Evolutionary conservation across 257 asterid species (phyloP), one percentile per base, ranked within the genome.

Genomic region (Orobanche coerulescens): DNA sequence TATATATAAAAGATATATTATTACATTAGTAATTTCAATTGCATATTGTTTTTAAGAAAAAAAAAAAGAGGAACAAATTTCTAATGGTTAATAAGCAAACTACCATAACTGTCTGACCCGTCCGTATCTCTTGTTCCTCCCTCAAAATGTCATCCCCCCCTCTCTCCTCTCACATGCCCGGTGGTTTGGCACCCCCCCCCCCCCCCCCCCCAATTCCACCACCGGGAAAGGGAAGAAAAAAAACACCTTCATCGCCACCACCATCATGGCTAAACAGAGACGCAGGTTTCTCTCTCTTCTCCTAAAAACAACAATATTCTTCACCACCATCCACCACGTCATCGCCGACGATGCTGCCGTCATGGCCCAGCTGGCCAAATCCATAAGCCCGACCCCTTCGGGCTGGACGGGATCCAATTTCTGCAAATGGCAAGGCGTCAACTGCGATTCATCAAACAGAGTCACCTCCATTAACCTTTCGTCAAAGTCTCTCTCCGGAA

Each of bases 381-480:
- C 91, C 33, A 51, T 88, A 51, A 10, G 3, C 73, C 81, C 85
- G 0, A 13, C 81, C 61, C 95, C 90, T 0, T 1, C 69, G 0
- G 75, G 80, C 5, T 91, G 98, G 98, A 23, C 71, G 0, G 90
- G 82, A 9, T 13, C 78, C 62, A 39, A 76, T 50, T 82, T 74
- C 65, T 88, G 98, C 80, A 68, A 76, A 72, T 92, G 98, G 97
- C 19, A 64, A 0, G 90, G 91, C 59, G 65, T 92, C 7, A 20
- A 54, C n/a, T 92, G 98, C 34, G 83, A 83, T 58, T 20, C 73
- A 1, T 65, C 86, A 0, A 71, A 72, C 56, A 58, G 39, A 37
- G 87, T 86, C 51, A 73, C 44, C 66, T 70, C 82, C 51, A 84
- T 92, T 15, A 77, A 73, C 30, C 81, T 91, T 24, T 52, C 70